phyloP scores from a whole-genome alignment of 805 yeast genomes.

The Cyberlindnera veronae region DNA sequence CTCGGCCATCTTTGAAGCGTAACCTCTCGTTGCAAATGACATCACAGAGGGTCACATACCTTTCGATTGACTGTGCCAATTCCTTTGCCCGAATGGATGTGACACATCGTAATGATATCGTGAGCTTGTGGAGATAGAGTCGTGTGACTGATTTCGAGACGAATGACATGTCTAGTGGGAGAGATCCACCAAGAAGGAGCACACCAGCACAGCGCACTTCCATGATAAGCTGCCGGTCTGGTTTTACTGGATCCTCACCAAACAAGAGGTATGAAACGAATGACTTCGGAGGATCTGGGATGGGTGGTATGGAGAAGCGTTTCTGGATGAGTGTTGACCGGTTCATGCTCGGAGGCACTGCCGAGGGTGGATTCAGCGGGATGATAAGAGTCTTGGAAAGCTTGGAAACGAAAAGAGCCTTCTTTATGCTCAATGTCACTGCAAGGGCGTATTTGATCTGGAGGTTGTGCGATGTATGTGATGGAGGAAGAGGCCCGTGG shows the following conservation, averaged over 20 bases:
- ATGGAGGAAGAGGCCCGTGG: slow-evolving; percentile 10
- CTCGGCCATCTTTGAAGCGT: slow-evolving; percentile 3
- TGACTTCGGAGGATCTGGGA: slow-evolving; percentile 10
- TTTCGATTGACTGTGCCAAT: neutral
- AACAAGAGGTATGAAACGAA: slow-evolving; percentile 6
- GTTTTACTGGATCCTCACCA: slow-evolving; percentile 9
- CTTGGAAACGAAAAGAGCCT: slow-evolving; percentile 7
- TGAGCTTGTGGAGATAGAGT: slow-evolving; percentile 6
- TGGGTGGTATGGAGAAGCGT: slow-evolving; percentile 4
- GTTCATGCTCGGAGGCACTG: slow-evolving; percentile 6
- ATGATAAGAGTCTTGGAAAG: slow-evolving; percentile 9
- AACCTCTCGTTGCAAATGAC: slow-evolving; percentile 9
- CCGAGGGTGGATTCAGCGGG: slow-evolving; percentile 10
- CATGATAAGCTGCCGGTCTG: slow-evolving; percentile 2
- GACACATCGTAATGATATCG: neutral
- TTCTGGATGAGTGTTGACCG: slow-evolving; percentile 7
- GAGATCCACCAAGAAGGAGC: slow-evolving; percentile 6
- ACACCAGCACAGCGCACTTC: slow-evolving; percentile 10
- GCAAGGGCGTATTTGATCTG: slow-evolving; percentile 12
- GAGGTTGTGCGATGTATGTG: slow-evolving; percentile 9
- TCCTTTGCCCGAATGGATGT: slow-evolving; percentile 1
- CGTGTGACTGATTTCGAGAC: neutral
- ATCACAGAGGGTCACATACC: slow-evolving; percentile 7
- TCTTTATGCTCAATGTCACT: slow-evolving; percentile 5
- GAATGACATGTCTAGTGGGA: slow-evolving; percentile 12